Evolutionary conservation across 2,329 filamentous ascomycete species (phyloP).

Genomic region (Xylaria multiplex): DNA sequence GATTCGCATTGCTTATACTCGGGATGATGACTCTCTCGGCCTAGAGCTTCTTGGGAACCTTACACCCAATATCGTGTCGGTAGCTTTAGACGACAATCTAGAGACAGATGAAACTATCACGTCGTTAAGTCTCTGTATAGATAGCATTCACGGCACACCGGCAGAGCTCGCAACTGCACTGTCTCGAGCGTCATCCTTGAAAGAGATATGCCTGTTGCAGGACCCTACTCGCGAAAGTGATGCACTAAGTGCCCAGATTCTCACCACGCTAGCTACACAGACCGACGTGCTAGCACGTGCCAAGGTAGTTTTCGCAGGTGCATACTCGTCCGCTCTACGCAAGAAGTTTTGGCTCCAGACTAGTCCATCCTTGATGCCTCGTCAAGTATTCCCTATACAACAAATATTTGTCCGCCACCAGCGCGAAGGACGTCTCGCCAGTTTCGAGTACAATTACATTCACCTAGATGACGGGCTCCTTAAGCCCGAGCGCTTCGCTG

Average conservation of each 20-base stretch:
- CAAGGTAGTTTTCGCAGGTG: conserved; percentile 26
- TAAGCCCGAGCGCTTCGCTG: conserved; percentile 31
- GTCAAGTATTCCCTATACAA: conserved; percentile 29
- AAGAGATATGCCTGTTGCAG: conserved; percentile 32
- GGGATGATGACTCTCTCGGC: conserved; percentile 1
- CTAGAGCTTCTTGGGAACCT: neutral
- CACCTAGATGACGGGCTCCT: conserved; percentile 32
- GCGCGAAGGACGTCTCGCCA: neutral
- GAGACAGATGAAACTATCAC: conserved; percentile 4
- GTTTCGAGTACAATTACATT: conserved; percentile 17
- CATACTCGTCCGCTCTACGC: conserved; percentile 34
- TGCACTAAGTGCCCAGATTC: conserved; percentile 15
- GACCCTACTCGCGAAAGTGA: conserved; percentile 24
- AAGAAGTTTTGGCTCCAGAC: conserved; percentile 30
- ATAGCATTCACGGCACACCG: conserved; percentile 31
- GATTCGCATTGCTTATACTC: neutral
- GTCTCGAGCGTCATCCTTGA: conserved; percentile 11
- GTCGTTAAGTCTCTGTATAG: conserved; percentile 35
- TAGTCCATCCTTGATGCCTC: conserved; percentile 3
- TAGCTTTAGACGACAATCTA: conserved; percentile 3
- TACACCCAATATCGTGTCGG: neutral
- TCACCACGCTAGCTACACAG: conserved; percentile 18
- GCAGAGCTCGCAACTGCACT: conserved; percentile 30
- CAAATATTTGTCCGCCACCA: conserved; percentile 29
- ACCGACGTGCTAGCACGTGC: conserved; percentile 23